Evolutionary conservation across 2,329 filamentous ascomycete genomes (phyloP).

Genomic region (Penicillium decumbens): DNA sequence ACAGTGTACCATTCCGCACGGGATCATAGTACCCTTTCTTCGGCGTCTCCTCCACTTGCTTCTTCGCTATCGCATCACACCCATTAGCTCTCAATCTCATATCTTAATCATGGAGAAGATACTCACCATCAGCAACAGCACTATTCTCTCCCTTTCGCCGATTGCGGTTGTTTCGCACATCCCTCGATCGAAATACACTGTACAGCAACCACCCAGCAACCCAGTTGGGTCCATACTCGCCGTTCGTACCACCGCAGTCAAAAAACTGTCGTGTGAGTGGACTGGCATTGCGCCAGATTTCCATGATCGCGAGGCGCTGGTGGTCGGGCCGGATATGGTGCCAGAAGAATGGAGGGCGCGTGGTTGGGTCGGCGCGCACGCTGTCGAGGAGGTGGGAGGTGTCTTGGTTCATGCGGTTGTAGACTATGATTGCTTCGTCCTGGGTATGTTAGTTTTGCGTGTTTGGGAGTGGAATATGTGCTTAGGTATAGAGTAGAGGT

Average conservation of each 20-base stretch:
- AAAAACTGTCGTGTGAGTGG: constrained; percentile 39
- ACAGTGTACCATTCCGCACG: constrained; percentile 37
- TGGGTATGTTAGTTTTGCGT: constrained; percentile 13
- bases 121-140: background rate
- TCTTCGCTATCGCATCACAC: constrained; percentile 17
- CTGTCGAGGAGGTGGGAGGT: constrained; percentile 40
- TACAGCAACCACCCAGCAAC: constrained; percentile 46
- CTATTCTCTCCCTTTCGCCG: constrained; percentile 35
- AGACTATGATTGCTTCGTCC: constrained; percentile 45
- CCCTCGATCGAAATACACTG: constrained; percentile 46
- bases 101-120: background rate
- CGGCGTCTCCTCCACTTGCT: constrained; percentile 24
- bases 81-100: background rate
- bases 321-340: constrained; percentile 44
- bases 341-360: constrained; percentile 44
- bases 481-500: background rate
- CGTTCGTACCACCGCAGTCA: constrained; percentile 38
- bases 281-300: constrained; percentile 41
- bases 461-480: background rate
- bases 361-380: constrained; percentile 35
- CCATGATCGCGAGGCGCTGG: constrained; percentile 41
- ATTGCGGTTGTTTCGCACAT: constrained; percentile 46
- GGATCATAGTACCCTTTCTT: constrained; percentile 42
- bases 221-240: constrained; percentile 46
- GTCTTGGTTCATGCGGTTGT: constrained; percentile 41